A percentile compares a stretch with the other conserved stretches of the same genome.
Evolutionary conservation across 441 rosid species (phyloP).

Genomic region (Adansonia rubrostipa): DNA sequence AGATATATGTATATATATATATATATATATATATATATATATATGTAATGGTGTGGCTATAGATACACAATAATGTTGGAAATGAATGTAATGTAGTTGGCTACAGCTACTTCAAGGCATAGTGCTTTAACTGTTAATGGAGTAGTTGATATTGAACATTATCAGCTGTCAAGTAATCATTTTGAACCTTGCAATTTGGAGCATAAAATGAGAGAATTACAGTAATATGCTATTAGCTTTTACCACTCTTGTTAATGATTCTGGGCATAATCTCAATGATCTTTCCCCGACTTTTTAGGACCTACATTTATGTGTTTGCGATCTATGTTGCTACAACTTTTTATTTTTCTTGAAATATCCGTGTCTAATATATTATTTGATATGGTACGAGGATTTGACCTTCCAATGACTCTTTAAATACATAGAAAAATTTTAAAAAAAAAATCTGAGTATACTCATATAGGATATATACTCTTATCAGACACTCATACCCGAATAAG

Average conservation of each 20-base stretch:
- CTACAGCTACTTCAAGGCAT: not conserved
- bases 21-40: too few species aligned
- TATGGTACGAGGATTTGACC: too few species aligned
- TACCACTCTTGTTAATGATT: constrained; percentile 1
- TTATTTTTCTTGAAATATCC: too few species aligned
- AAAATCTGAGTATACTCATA: too few species aligned
- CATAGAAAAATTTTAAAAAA: too few species aligned
- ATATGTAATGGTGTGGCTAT: not conserved
- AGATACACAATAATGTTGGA: not conserved
- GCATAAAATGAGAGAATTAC: not conserved
- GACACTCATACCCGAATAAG: too few species aligned
- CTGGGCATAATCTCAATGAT: not conserved
- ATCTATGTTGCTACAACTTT: too few species aligned
- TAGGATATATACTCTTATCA: too few species aligned
- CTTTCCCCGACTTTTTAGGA: constrained; percentile 6
- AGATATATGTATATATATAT: not conserved
- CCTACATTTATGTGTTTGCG: not conserved
- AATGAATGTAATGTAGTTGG: not conserved
- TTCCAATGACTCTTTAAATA: too few species aligned
- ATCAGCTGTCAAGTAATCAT: too few species aligned
- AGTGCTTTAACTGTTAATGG: not conserved
- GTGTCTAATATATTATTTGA: too few species aligned
- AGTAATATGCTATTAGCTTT: not conserved
- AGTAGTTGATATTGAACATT: not conserved
- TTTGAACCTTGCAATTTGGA: not conserved